Conservation (phyloP, 169 alveolate genomes). For the Eimeria acervulina region DNA sequence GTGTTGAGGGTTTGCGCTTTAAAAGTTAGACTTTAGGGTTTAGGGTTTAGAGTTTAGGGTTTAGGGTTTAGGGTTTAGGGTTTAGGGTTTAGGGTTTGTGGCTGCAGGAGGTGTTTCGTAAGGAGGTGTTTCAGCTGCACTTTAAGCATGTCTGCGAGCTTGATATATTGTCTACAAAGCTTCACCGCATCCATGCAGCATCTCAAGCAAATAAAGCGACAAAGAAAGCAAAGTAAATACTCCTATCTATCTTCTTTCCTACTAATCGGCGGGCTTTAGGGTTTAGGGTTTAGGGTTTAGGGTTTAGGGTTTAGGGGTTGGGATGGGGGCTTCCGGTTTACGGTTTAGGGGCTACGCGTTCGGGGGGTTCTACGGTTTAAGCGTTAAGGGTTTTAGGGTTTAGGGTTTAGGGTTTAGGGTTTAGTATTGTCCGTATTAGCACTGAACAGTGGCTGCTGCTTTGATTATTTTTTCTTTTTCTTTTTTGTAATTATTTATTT, state of each 20-base stretch:
- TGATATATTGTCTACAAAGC: slow-evolving; percentile 85
- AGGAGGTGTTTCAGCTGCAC: slow-evolving; percentile 87
- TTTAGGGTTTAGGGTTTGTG: slow-evolving; percentile 53
- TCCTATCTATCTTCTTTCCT: too few relatives aligned
- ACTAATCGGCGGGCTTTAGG: too few relatives aligned
- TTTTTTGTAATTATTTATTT: too few relatives aligned
- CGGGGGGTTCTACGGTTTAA: too few relatives aligned
- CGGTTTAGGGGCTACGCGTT: neutral
- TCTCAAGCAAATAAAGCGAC: slow-evolving; percentile 22
- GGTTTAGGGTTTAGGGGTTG: neutral
- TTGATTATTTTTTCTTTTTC: too few relatives aligned
- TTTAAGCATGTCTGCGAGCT: slow-evolving; percentile 92
- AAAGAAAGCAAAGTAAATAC: neutral
- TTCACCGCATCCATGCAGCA: slow-evolving; percentile 83
- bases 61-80: slow-evolving; percentile 6
- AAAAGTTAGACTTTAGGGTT: neutral
- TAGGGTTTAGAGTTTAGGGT: slow-evolving; percentile 18
- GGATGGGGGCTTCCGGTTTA: neutral
- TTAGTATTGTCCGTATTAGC: too few relatives aligned
- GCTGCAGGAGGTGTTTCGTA: slow-evolving; percentile 84
- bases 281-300: neutral
- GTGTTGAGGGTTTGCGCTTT: too few relatives aligned
- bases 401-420: too few relatives aligned
- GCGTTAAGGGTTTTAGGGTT: too few relatives aligned
- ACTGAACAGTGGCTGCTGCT: too few relatives aligned